phyloP scores from a whole-genome alignment of 306 rosid species.

The Trichosanthes cucumerina region DNA sequence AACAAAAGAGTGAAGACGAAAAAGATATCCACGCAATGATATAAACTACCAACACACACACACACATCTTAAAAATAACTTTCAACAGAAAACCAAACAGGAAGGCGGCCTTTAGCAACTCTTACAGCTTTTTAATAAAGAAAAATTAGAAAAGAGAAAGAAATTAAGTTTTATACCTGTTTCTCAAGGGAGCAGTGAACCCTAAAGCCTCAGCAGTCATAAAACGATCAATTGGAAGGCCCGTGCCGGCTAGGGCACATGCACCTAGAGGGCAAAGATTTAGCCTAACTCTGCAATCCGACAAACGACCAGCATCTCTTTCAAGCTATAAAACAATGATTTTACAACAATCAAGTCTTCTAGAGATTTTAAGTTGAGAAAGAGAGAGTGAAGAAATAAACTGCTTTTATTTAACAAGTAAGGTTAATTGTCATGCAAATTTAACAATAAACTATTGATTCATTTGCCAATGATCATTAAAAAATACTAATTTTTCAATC shows the following conservation, averaged over 20 bases:
- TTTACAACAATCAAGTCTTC: constrained; percentile 11
- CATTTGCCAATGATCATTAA: background rate
- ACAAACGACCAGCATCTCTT: constrained; percentile 77
- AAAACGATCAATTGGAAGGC: constrained; percentile 94
- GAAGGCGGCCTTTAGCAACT: background rate
- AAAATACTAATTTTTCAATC: background rate
- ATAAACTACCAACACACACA: background rate
- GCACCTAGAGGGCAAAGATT: constrained; percentile 89
- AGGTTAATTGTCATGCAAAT: background rate
- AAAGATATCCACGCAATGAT: background rate
- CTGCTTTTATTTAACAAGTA: background rate
- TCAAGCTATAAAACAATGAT: constrained; percentile 57
- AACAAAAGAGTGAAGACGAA: background rate
- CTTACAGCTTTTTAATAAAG: background rate
- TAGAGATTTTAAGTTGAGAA: background rate
- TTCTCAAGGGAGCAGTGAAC: constrained; percentile 83
- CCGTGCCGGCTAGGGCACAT: constrained; percentile 99
- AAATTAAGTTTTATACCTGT: constrained; percentile 46
- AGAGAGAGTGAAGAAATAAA: background rate
- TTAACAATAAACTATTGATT: background rate
- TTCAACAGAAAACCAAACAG: background rate
- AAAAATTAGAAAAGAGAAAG: background rate
- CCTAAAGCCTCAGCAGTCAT: constrained; percentile 83
- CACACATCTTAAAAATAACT: background rate
- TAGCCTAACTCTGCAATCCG: constrained; percentile 79